phyloP scores from a whole-genome alignment of 2,329 filamentous ascomycete species.

The Monosporascus sp. region DNA sequence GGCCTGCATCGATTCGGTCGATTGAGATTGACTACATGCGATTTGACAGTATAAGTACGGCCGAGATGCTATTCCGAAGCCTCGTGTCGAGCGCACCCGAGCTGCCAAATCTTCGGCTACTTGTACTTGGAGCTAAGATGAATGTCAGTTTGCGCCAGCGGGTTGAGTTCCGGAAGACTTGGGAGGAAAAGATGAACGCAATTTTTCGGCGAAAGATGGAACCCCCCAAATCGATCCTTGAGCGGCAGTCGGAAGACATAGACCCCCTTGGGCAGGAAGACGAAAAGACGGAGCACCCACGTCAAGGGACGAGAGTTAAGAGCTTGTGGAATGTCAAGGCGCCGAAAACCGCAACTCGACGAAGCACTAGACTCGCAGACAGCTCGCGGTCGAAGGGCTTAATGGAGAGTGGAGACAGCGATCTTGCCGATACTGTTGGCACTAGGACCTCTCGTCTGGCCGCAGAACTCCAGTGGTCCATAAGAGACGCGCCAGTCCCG shows the following conservation, averaged over 20 bases:
- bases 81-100: constrained; percentile 65
- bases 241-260: constrained; percentile 3
- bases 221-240: constrained; percentile 13
- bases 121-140: constrained; percentile 73
- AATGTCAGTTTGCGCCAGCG: constrained; percentile 78
- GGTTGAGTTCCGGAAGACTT: constrained; percentile 71
- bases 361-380: constrained; percentile 24
- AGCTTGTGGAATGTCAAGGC: not conserved
- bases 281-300: constrained; percentile 1
- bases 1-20: constrained; percentile 67
- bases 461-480: constrained; percentile 16
- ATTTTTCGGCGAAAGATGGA: constrained; percentile 45
- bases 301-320: not conserved
- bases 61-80: constrained; percentile 73
- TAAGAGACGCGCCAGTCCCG: constrained; percentile 8
- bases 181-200: constrained; percentile 64
- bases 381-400: constrained; percentile 10
- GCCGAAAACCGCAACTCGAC: constrained; percentile 12
- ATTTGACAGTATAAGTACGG: constrained; percentile 64
- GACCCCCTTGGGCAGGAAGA: not conserved
- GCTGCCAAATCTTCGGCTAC: constrained; percentile 61
- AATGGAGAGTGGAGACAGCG: constrained; percentile 11
- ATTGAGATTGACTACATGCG: constrained; percentile 75
- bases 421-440: constrained; percentile 3
- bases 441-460: not conserved